These are phyloP conservation scores for Brassica carinata DNA, from an alignment of 345 rosid genomes.

Conservation along the genomic window DNA sequence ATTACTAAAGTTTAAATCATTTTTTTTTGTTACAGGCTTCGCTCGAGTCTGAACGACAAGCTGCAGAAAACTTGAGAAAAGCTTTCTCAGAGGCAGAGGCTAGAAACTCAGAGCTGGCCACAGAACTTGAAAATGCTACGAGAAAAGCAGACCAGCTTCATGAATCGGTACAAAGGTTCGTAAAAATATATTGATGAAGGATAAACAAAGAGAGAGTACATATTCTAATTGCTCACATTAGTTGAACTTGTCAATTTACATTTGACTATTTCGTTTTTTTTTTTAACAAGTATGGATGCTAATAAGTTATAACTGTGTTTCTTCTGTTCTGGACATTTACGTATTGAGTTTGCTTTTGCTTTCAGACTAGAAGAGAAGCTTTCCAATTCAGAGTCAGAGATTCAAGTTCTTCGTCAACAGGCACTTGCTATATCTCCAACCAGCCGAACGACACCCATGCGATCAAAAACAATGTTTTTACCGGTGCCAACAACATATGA, in stretches of 20 bases:
- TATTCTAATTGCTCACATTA: background rate
- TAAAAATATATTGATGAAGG: slow-evolving; percentile 29
- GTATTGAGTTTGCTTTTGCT: slow-evolving; percentile 31
- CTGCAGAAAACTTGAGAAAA: slow-evolving; percentile 66
- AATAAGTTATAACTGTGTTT: background rate
- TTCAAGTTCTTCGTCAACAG: slow-evolving; percentile 97
- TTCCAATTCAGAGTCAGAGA: slow-evolving; percentile 95
- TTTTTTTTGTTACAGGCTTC: slow-evolving; percentile 50
- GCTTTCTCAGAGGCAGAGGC: slow-evolving; percentile 63
- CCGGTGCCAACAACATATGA: slow-evolving; percentile 53
- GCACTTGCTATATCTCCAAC: slow-evolving; percentile 94
- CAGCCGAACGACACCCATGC: slow-evolving; percentile 64
- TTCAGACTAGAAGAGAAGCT: slow-evolving; percentile 92
- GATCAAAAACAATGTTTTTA: slow-evolving; percentile 64
- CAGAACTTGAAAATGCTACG: slow-evolving; percentile 77
- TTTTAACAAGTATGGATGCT: slow-evolving; percentile 4
- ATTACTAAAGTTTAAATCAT: background rate
- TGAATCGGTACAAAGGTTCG: slow-evolving; percentile 94
- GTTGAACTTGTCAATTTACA: background rate
- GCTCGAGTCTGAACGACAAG: slow-evolving; percentile 65
- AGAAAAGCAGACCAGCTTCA: slow-evolving; percentile 85
- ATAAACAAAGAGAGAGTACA: background rate
- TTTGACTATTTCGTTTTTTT: slow-evolving; percentile 8
- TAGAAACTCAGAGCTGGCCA: slow-evolving; percentile 66
- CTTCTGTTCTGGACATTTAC: slow-evolving; percentile 18